These are phyloP conservation scores for Claviceps monticola DNA, from an alignment of 2,329 filamentous ascomycete species.

Conservation along the genomic window DNA sequence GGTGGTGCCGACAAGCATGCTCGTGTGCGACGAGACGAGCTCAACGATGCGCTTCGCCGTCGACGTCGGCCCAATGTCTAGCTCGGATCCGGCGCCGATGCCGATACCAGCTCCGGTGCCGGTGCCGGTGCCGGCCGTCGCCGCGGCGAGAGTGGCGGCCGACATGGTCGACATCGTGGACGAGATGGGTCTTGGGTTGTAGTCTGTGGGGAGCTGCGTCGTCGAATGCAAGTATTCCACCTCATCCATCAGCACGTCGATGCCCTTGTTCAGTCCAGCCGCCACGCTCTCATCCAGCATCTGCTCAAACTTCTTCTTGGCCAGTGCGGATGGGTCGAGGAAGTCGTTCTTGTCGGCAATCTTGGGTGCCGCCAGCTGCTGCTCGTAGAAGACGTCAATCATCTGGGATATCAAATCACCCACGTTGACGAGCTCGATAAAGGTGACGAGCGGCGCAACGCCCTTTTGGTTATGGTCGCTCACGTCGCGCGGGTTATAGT, in stretches of 20 bases:
- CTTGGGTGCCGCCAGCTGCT: constrained; percentile 72
- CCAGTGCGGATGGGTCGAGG: constrained; percentile 75
- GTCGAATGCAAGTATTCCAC: constrained; percentile 91
- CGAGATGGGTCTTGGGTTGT: constrained; percentile 50
- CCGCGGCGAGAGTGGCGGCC: not conserved
- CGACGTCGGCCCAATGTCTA: constrained; percentile 52
- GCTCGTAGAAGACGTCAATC: constrained; percentile 97
- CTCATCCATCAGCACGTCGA: constrained; percentile 96
- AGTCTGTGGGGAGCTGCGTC: constrained; percentile 74
- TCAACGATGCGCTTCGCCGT: constrained; percentile 73
- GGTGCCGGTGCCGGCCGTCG: constrained; percentile 12
- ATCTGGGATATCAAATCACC: constrained; percentile 97
- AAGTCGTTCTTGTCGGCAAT: constrained; percentile 91
- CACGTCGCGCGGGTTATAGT: constrained; percentile 79
- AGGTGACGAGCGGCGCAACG: constrained; percentile 85
- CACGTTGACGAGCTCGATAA: constrained; percentile 94
- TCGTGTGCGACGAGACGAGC: constrained; percentile 76
- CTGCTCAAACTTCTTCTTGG: constrained; percentile 97
- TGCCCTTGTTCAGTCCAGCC: constrained; percentile 90
- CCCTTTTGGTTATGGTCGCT: constrained; percentile 56
- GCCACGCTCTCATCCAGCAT: constrained; percentile 97
- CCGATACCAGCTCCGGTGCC: constrained; percentile 17
- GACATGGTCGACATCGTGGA: constrained; percentile 11
- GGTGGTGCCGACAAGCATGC: constrained; percentile 85
- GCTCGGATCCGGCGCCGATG: constrained; percentile 20